A percentile compares a stretch with the other conserved stretches of the same genome.
These are phyloP conservation scores for Sporisorium sorghi DNA, from an alignment of 1,284 basidiomycete species.

Conservation along the genomic window DNA sequence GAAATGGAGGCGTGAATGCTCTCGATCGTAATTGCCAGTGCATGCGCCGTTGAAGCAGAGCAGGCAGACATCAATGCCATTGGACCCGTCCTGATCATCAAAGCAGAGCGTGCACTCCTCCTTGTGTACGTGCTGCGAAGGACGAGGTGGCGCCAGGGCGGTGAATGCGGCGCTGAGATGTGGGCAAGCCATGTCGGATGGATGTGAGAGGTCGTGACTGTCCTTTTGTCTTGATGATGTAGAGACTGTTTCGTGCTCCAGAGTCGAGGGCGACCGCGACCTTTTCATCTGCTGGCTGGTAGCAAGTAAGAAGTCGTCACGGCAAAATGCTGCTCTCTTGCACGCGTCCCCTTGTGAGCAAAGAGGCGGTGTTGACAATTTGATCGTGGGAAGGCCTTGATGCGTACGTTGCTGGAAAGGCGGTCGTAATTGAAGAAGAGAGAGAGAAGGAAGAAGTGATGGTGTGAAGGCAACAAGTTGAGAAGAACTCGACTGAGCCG, in stretches of 20 bases:
- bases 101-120: slow-evolving; percentile 97
- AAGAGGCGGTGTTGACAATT: not conserved
- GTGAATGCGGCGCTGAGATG: slow-evolving; percentile 56
- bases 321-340: not conserved
- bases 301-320: not conserved
- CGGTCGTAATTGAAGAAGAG: not conserved
- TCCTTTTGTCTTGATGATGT: slow-evolving; percentile 20
- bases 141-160: slow-evolving; percentile 51
- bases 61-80: slow-evolving; percentile 90
- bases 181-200: slow-evolving; percentile 53
- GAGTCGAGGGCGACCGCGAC: slow-evolving; percentile 33
- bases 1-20: slow-evolving; percentile 61
- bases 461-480: slow-evolving; percentile 2
- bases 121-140: slow-evolving; percentile 74
- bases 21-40: slow-evolving; percentile 49
- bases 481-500: slow-evolving; percentile 8
- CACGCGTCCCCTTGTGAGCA: not conserved
- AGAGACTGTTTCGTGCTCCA: slow-evolving; percentile 13
- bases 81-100: slow-evolving; percentile 80
- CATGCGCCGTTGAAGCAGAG: slow-evolving; percentile 87
- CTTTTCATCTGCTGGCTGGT: slow-evolving; percentile 40
- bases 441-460: not conserved
- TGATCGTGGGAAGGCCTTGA: not conserved
- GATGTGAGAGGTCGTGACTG: not conserved
- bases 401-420: not conserved